A percentile compares a stretch with the other conserved stretches of the same genome.
phyloP scores from a whole-genome alignment of 768 basidiomycete species.

The Collybia nuda region DNA sequence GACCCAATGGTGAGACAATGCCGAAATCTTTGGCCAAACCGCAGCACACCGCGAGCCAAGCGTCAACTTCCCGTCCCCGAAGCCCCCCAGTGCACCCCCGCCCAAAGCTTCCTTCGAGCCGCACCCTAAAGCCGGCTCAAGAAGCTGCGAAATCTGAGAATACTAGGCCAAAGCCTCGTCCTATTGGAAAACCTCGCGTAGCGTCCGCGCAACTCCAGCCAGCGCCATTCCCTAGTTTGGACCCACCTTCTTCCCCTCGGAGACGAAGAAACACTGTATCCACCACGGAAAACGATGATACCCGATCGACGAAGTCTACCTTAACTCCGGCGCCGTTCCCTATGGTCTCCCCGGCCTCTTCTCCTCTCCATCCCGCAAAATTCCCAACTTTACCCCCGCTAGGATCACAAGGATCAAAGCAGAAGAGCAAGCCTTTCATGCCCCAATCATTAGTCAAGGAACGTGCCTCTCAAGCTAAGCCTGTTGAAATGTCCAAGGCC shows the following conservation, averaged over 20 bases:
- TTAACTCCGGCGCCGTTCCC: conserved; percentile 25
- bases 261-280: conserved; percentile 10
- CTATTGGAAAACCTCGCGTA: background rate
- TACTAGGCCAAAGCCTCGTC: conserved; percentile 16
- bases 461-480: background rate
- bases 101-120: background rate
- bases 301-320: background rate
- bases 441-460: background rate
- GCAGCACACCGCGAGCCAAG: background rate
- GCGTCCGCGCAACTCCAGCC: background rate
- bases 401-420: background rate
- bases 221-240: conserved; percentile 1
- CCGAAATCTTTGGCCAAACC: background rate
- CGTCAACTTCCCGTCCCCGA: background rate
- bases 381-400: conserved; percentile 5
- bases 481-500: background rate
- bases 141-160: background rate
- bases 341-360: conserved; percentile 2
- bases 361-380: conserved; percentile 1
- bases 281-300: conserved; percentile 2
- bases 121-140: background rate
- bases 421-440: background rate
- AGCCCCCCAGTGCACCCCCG: background rate
- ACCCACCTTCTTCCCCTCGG: conserved; percentile 7
- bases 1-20: too few relatives aligned